These are phyloP conservation scores for Populus nigra DNA, from an alignment of 345 rosid genomes.

Conservation along the genomic window DNA sequence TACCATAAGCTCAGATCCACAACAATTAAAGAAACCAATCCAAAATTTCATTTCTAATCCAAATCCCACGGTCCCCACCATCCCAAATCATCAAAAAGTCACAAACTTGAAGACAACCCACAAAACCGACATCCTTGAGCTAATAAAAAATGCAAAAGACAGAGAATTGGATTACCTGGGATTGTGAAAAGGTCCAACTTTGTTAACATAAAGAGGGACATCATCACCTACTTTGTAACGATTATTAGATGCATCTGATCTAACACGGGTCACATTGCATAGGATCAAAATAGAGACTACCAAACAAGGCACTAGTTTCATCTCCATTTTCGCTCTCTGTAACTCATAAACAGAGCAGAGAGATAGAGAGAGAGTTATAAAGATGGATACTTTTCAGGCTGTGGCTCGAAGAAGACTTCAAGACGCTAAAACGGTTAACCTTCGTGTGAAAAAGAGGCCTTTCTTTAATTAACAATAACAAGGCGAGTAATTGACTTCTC, in stretches of 20 bases:
- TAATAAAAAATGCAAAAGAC: background rate
- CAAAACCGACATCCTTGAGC: background rate
- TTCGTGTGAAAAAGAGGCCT: background rate
- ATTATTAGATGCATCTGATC: slow-evolving; percentile 69
- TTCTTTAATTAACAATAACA: background rate
- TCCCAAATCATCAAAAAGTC: background rate
- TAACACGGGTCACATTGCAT: slow-evolving; percentile 33
- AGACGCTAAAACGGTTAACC: background rate
- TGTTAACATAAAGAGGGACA: slow-evolving; percentile 77
- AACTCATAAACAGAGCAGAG: background rate
- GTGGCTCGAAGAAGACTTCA: background rate
- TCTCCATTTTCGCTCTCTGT: background rate
- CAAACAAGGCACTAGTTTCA: background rate
- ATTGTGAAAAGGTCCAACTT: slow-evolving; percentile 81
- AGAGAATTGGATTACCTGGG: slow-evolving; percentile 49
- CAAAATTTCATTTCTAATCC: background rate
- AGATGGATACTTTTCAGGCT: background rate
- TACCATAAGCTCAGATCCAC: background rate
- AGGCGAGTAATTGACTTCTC: background rate
- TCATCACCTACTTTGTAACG: slow-evolving; percentile 61
- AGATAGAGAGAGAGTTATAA: background rate
- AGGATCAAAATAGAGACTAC: slow-evolving; percentile 25
- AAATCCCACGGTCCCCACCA: background rate
- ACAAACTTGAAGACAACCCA: background rate
- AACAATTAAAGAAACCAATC: background rate